Percentiles rank a stretch among this genome's conserved stretches.
Conservation (phyloP, 2,329 filamentous ascomycete genomes). For the Botrytis aclada region DNA sequence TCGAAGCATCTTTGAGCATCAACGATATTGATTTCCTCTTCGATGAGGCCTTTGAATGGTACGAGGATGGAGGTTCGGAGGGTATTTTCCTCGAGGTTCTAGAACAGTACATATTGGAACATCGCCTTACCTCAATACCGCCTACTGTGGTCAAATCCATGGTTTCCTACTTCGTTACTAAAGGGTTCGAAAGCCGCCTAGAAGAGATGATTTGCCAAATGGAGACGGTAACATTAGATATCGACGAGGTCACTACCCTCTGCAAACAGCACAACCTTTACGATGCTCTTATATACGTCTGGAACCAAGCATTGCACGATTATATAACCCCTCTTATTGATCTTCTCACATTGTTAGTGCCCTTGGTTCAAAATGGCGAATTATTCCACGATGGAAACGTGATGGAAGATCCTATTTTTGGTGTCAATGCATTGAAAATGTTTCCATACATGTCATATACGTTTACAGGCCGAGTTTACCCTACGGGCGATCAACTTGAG, state of each 20-base stretch:
- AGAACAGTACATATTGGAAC: slow-evolving; percentile 82
- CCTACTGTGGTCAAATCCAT: slow-evolving; percentile 82
- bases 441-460: slow-evolving; percentile 94
- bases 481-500: slow-evolving; percentile 72
- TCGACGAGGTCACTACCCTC: slow-evolving; percentile 85
- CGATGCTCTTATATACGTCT: slow-evolving; percentile 93
- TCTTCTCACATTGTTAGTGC: slow-evolving; percentile 66
- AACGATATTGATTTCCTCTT: slow-evolving; percentile 81
- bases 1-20: slow-evolving; percentile 77
- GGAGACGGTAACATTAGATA: slow-evolving; percentile 84
- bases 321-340: slow-evolving; percentile 90
- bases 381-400: slow-evolving; percentile 50
- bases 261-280: slow-evolving; percentile 92
- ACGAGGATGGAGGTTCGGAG: slow-evolving; percentile 70
- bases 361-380: slow-evolving; percentile 55
- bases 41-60: slow-evolving; percentile 86
- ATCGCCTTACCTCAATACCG: slow-evolving; percentile 70
- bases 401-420: slow-evolving; percentile 59
- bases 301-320: slow-evolving; percentile 86
- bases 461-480: slow-evolving; percentile 87
- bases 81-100: slow-evolving; percentile 83
- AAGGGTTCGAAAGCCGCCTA: slow-evolving; percentile 71
- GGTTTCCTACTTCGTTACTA: slow-evolving; percentile 74
- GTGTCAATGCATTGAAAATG: slow-evolving; percentile 78
- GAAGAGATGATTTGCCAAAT: slow-evolving; percentile 95